A percentile compares a stretch with the other conserved stretches of the same genome.
Evolutionary conservation across 768 basidiomycete species (phyloP).

Genomic region (Tremella yokohamensis): DNA sequence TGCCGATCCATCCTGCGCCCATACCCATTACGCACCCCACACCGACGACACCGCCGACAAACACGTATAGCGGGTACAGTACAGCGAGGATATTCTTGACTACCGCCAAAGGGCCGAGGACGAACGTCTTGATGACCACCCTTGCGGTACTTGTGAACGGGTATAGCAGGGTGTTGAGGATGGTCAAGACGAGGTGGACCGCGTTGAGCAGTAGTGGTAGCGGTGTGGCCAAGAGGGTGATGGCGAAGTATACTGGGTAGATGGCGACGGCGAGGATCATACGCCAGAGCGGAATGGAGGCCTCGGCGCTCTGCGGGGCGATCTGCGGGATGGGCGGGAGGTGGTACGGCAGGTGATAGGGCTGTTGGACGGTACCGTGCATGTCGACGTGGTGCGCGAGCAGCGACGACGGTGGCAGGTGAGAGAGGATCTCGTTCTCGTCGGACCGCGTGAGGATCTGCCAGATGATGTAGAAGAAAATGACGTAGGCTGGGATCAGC

Average conservation of each 20-base stretch:
- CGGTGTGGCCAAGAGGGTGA: conserved; percentile 30
- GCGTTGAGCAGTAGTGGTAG: conserved; percentile 31
- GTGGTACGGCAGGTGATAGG: conserved; percentile 33
- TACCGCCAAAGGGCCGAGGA: conserved; percentile 22
- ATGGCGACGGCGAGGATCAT: conserved; percentile 18
- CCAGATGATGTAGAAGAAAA: conserved; percentile 35
- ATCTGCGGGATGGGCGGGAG: conserved; percentile 30
- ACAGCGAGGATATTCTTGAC: conserved; percentile 14
- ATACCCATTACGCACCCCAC: conserved; percentile 36
- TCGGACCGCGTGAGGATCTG: conserved; percentile 42
- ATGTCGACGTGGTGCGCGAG: conserved; percentile 16
- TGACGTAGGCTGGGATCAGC: conserved; percentile 38
- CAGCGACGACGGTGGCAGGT: conserved; percentile 20
- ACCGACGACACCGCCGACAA: conserved; percentile 33
- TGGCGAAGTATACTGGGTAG: conserved; percentile 33
- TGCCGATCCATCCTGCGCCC: conserved; percentile 33
- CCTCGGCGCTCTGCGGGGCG: background rate
- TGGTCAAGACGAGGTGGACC: conserved; percentile 68
- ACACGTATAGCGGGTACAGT: conserved; percentile 37
- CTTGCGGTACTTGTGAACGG: conserved; percentile 68
- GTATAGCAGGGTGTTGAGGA: conserved; percentile 76
- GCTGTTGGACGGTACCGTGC: conserved; percentile 14
- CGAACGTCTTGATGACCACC: conserved; percentile 20
- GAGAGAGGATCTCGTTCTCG: conserved; percentile 37
- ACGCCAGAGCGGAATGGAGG: conserved; percentile 9